Percentiles rank a stretch among this genome's conserved stretches.
Evolutionary conservation across 2,329 filamentous ascomycete genomes (phyloP).

Genomic region (Fusarium sp.): DNA sequence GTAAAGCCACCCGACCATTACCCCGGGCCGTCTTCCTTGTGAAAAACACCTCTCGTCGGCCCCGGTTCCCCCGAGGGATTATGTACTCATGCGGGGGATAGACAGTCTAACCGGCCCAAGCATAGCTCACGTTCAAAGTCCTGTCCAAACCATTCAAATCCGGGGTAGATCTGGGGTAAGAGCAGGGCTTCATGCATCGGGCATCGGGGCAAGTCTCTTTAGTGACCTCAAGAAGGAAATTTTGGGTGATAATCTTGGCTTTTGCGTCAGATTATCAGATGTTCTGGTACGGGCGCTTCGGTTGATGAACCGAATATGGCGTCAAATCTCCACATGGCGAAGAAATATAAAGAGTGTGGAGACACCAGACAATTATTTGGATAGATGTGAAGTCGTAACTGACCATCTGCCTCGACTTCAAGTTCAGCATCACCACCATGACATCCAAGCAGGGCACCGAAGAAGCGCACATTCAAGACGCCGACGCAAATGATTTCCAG

Average conservation of each 20-base stretch:
- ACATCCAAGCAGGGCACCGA: constrained; percentile 26
- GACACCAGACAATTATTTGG: neutral
- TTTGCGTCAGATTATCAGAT: neutral
- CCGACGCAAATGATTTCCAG: constrained; percentile 37
- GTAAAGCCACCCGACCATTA: neutral
- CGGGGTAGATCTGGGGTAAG: constrained; percentile 42
- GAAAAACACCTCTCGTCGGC: neutral
- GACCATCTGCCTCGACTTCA: neutral
- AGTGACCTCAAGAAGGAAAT: neutral
- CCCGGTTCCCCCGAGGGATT: constrained; percentile 22
- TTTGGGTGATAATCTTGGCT: neutral
- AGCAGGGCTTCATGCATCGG: constrained; percentile 7
- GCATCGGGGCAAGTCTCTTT: constrained; percentile 24
- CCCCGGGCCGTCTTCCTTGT: neutral
- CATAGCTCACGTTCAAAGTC: neutral
- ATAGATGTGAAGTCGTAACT: neutral
- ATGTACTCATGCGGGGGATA: neutral
- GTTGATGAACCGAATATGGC: constrained; percentile 11
- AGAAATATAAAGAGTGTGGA: constrained; percentile 32
- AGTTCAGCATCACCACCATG: neutral
- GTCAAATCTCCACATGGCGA: neutral
- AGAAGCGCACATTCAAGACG: constrained; percentile 27
- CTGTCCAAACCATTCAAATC: neutral
- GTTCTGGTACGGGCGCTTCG: constrained; percentile 24
- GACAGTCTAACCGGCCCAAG: neutral